phyloP scores from a whole-genome alignment of 768 basidiomycete genomes.

The Amanita muscaria region DNA sequence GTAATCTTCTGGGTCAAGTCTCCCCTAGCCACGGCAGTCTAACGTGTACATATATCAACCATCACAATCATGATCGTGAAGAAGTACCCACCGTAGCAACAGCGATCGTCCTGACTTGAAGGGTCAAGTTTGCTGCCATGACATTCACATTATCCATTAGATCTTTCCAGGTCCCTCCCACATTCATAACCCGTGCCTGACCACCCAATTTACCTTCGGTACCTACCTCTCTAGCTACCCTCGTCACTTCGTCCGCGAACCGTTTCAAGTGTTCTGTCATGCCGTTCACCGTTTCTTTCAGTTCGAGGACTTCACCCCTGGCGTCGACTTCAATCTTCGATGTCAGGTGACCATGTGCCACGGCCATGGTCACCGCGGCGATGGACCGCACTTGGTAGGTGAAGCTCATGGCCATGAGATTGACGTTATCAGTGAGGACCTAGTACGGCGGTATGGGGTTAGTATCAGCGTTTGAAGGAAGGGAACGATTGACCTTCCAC shows the following conservation, averaged over 20 bases:
- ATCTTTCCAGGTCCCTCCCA: slow-evolving; percentile 97
- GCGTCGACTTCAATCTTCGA: slow-evolving; percentile 91
- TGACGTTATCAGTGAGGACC: slow-evolving; percentile 73
- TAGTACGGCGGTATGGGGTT: slow-evolving; percentile 10
- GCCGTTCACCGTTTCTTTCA: slow-evolving; percentile 89
- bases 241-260: slow-evolving; percentile 72
- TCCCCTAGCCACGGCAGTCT: slow-evolving; percentile 86
- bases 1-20: slow-evolving; percentile 91
- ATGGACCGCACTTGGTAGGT: slow-evolving; percentile 83
- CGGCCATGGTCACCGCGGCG: slow-evolving; percentile 91
- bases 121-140: slow-evolving; percentile 90
- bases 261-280: slow-evolving; percentile 87
- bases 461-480: neutral
- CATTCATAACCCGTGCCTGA: slow-evolving; percentile 87
- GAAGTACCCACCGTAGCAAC: slow-evolving; percentile 66
- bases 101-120: slow-evolving; percentile 91
- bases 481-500: slow-evolving; percentile 59
- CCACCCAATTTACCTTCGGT: slow-evolving; percentile 94
- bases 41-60: neutral
- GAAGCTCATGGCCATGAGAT: slow-evolving; percentile 83
- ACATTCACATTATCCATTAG: slow-evolving; percentile 93
- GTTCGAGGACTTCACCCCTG: slow-evolving; percentile 83
- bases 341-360: slow-evolving; percentile 86
- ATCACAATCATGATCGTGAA: neutral
- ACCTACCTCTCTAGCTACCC: slow-evolving; percentile 94